Conservation (phyloP, 352 stramenopile species). For the Pythium insidiosum region DNA sequence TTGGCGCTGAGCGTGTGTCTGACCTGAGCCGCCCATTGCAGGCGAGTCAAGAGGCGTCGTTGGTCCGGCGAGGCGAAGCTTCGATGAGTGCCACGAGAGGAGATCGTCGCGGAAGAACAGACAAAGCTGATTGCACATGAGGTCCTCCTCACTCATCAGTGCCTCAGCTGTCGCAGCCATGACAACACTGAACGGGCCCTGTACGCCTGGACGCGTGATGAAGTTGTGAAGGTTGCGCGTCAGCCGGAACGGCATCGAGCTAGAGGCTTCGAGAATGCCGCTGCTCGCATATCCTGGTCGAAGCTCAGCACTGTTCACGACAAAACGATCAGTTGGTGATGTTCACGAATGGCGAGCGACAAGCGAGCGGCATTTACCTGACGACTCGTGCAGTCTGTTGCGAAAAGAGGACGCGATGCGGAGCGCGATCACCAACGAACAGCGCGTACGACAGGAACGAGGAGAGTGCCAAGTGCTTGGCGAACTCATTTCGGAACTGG, state of each 20-base stretch:
- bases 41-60: conserved; percentile 18
- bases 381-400: conserved; percentile 71
- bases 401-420: conserved; percentile 80
- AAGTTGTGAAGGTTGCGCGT: conserved; percentile 88
- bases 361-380: conserved; percentile 22
- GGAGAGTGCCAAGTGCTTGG: conserved; percentile 76
- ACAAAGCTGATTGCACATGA: conserved; percentile 80
- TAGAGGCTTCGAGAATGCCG: conserved; percentile 71
- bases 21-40: neutral
- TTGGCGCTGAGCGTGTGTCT: conserved; percentile 21
- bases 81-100: conserved; percentile 83
- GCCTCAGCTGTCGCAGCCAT: conserved; percentile 80
- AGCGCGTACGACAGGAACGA: conserved; percentile 83
- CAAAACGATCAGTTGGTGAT: conserved; percentile 2
- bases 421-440: conserved; percentile 79
- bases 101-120: conserved; percentile 87
- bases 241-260: conserved; percentile 84
- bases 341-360: neutral
- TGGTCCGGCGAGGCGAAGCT: conserved; percentile 76
- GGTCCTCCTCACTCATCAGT: conserved; percentile 75
- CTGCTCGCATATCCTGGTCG: conserved; percentile 79
- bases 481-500: conserved; percentile 83
- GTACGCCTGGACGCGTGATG: conserved; percentile 72
- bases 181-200: conserved; percentile 78
- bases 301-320: conserved; percentile 54